These are phyloP conservation scores for Mycena rosella DNA, from an alignment of 768 basidiomycete species.

Conservation along the genomic window DNA sequence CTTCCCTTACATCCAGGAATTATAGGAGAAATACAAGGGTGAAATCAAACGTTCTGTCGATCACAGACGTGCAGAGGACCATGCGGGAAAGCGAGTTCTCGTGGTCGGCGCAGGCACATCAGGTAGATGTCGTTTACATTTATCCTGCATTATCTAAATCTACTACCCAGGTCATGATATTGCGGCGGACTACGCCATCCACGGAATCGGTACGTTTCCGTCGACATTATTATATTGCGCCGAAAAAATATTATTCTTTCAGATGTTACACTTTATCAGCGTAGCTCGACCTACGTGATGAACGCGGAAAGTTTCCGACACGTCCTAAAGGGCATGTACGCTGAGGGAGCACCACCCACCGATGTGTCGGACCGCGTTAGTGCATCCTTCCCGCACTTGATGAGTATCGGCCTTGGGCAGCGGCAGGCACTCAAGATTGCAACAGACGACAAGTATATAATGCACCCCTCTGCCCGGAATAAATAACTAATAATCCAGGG, in stretches of 20 bases:
- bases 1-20: too few relatives aligned
- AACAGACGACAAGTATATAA: conserved; percentile 55
- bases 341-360: conserved; percentile 52
- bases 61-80: conserved; percentile 59
- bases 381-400: conserved; percentile 50
- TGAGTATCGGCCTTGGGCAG: conserved; percentile 39
- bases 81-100: conserved; percentile 70
- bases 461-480: conserved; percentile 44
- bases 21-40: conserved; percentile 63
- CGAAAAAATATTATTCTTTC: neutral
- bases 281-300: conserved; percentile 60
- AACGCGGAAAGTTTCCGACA: conserved; percentile 47
- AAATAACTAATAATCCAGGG: too few relatives aligned
- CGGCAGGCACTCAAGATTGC: conserved; percentile 55
- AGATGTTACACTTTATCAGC: conserved; percentile 56
- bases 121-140: conserved; percentile 42
- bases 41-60: conserved; percentile 63
- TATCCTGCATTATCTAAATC: conserved; percentile 43
- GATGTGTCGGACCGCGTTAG: conserved; percentile 54
- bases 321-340: conserved; percentile 40
- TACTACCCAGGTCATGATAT: conserved; percentile 26
- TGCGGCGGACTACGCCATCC: conserved; percentile 15
- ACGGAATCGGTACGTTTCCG: conserved; percentile 25
- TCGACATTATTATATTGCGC: too few relatives aligned
- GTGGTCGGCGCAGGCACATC: conserved; percentile 75